Evolutionary conservation across 257 asterid species (phyloP).

Genomic region (Cinchona pubescens): DNA sequence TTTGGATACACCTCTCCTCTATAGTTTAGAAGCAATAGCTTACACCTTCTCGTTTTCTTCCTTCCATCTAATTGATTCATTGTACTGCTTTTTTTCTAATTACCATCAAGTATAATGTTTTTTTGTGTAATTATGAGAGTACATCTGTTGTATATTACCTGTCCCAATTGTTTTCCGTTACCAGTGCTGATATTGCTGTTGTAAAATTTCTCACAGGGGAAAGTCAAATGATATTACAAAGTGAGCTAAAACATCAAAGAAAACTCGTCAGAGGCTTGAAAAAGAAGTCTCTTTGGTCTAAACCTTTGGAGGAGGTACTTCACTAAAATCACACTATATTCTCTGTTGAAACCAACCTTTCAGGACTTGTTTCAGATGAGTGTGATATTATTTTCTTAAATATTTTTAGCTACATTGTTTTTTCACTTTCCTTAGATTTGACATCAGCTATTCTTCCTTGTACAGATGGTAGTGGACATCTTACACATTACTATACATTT

Average conservation of each 20-base stretch:
- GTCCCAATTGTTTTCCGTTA: neutral
- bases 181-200: slow-evolving; percentile 1
- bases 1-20: neutral
- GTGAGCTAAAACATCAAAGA: slow-evolving; percentile 93
- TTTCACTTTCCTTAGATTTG: neutral
- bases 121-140: slow-evolving; percentile 3
- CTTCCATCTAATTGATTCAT: neutral
- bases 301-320: slow-evolving; percentile 89
- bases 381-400: neutral
- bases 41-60: neutral
- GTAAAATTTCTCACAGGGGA: slow-evolving; percentile 52
- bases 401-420: neutral
- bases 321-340: slow-evolving; percentile 13
- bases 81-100: neutral
- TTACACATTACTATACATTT: neutral
- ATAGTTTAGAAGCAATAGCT: neutral
- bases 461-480: neutral
- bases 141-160: too few relatives aligned
- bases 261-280: slow-evolving; percentile 78
- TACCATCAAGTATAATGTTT: neutral
- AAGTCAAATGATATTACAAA: slow-evolving; percentile 64
- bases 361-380: neutral
- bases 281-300: slow-evolving; percentile 98
- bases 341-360: neutral
- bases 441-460: neutral